Percentiles rank a stretch among this genome's conserved stretches.
Evolutionary conservation across 306 rosid genomes (phyloP).

Genomic region (Castanea sativa): DNA sequence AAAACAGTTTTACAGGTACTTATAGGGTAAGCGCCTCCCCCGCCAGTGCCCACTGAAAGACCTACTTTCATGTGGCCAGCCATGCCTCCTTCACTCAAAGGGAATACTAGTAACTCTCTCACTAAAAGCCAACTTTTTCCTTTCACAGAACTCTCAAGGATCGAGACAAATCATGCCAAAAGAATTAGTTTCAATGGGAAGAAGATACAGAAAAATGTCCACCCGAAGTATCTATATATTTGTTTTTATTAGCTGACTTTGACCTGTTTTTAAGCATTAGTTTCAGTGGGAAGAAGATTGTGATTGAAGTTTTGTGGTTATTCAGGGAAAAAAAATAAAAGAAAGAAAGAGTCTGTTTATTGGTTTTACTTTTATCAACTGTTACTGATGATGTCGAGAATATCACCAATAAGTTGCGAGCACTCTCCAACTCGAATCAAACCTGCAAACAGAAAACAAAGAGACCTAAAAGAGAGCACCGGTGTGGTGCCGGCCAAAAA

Average conservation of each 20-base stretch:
- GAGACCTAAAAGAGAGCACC: too few species aligned
- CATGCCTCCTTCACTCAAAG: constrained; percentile 46
- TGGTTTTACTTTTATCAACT: too few species aligned
- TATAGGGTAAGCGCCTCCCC: constrained; percentile 52
- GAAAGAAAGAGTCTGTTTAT: too few species aligned
- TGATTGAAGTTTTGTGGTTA: too few species aligned
- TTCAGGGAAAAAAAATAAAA: too few species aligned
- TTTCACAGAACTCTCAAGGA: neutral
- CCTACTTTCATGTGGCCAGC: constrained; percentile 79
- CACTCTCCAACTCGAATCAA: too few species aligned
- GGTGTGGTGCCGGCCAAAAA: too few species aligned
- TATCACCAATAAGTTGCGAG: too few species aligned
- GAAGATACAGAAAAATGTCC: too few species aligned
- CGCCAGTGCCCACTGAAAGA: constrained; percentile 42
- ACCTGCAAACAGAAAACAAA: too few species aligned
- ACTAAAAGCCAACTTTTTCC: neutral
- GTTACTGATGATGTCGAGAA: too few species aligned
- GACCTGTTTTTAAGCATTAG: neutral
- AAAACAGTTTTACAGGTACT: constrained; percentile 55
- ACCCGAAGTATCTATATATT: neutral
- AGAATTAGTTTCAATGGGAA: too few species aligned
- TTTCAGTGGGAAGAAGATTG: neutral
- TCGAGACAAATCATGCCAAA: neutral
- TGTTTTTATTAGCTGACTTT: neutral
- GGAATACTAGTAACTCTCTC: constrained; percentile 12